Evolutionary conservation across 1,284 basidiomycete species (phyloP).

Genomic region (Agroathelia rolfsii): DNA sequence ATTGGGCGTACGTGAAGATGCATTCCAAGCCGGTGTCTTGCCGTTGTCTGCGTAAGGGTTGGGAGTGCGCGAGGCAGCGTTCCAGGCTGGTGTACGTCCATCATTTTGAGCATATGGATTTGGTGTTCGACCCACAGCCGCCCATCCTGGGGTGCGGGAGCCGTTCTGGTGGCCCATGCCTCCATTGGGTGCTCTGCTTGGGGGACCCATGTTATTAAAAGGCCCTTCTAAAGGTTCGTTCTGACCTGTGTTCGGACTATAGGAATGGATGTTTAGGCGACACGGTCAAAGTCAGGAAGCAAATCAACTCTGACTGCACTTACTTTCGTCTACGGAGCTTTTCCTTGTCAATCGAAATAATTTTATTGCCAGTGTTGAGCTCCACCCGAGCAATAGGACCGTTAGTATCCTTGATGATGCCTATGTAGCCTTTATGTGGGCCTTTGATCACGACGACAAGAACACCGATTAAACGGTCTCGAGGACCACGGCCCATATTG

Average conservation of each 20-base stretch:
- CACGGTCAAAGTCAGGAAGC: background rate
- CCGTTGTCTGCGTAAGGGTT: constrained; percentile 51
- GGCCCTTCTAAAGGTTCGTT: too few species aligned
- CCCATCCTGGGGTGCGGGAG: constrained; percentile 32
- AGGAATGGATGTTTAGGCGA: background rate
- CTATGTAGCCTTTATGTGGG: constrained; percentile 84
- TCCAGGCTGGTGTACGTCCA: constrained; percentile 58
- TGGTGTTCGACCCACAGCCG: constrained; percentile 35
- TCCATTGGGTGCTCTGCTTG: constrained; percentile 28
- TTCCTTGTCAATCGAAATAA: constrained; percentile 78
- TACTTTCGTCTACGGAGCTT: constrained; percentile 74
- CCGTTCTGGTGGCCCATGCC: constrained; percentile 21
- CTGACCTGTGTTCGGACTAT: too few species aligned
- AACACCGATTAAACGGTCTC: constrained; percentile 78
- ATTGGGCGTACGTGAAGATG: constrained; percentile 58
- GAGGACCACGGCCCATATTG: constrained; percentile 59
- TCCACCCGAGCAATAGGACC: constrained; percentile 86
- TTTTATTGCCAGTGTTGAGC: constrained; percentile 83
- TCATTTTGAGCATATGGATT: constrained; percentile 46
- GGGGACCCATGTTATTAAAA: too few species aligned
- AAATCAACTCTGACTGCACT: constrained; percentile 22
- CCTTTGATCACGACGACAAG: constrained; percentile 81
- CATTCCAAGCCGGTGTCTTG: constrained; percentile 51
- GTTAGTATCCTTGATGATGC: constrained; percentile 93
- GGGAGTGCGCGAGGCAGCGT: constrained; percentile 40